A percentile compares a stretch with the other conserved stretches of the same genome.
Conservation (phyloP, 169 alveolate species). For the Plasmodium malariae region DNA sequence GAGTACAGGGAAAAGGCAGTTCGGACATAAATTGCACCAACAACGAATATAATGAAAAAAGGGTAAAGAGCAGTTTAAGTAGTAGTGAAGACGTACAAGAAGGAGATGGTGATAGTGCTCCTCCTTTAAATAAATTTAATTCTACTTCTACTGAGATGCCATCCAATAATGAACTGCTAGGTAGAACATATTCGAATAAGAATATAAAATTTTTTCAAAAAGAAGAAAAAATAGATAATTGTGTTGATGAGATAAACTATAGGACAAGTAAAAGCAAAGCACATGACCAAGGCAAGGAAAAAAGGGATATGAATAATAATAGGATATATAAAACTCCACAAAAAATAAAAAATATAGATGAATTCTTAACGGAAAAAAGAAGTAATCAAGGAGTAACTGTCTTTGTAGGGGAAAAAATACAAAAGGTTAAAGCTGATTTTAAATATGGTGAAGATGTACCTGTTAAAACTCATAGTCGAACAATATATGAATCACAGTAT, state of each 20-base stretch:
- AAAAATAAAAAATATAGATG: constrained; percentile 43
- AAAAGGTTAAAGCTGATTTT: constrained; percentile 63
- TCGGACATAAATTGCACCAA: no score
- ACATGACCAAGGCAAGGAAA: not conserved
- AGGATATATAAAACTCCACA: not conserved
- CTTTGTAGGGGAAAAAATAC: constrained; percentile 71
- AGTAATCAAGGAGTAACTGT: constrained; percentile 31
- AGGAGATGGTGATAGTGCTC: no score
- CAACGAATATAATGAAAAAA: no score
- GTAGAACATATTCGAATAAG: not conserved
- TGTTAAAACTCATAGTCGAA: not conserved
- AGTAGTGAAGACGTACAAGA: no score
- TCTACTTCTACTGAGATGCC: no score
- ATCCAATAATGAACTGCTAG: not conserved
- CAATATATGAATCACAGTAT: constrained; percentile 14
- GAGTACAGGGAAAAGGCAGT: not conserved
- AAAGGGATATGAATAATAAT: not conserved
- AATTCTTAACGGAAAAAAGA: constrained; percentile 33
- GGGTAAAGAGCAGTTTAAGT: no score
- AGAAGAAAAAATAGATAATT: no score
- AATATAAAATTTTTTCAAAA: no score
- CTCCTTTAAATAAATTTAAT: no score
- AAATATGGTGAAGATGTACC: constrained; percentile 68
- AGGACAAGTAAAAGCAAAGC: not conserved
- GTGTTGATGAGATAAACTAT: no score